These are phyloP conservation scores for Penicillium frequentans DNA, from an alignment of 2,329 filamentous ascomycete genomes.

Conservation along the genomic window DNA sequence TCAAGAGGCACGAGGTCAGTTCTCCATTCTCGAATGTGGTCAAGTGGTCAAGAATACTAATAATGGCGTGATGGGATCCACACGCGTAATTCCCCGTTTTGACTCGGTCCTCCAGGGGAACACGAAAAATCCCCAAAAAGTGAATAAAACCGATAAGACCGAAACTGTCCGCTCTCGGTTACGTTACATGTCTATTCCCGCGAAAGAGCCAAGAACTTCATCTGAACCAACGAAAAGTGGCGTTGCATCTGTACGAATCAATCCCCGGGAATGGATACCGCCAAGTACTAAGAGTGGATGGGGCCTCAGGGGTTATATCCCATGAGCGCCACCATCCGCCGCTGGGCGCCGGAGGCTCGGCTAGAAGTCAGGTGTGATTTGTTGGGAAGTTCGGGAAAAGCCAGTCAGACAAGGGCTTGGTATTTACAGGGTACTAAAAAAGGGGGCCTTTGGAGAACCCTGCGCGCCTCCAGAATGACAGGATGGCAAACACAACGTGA, in stretches of 20 bases:
- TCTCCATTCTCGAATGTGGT: slow-evolving; percentile 7
- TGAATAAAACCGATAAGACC: not conserved
- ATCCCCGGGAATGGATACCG: not conserved
- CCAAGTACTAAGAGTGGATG: not conserved
- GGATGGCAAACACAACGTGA: not conserved
- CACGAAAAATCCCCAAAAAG: not conserved
- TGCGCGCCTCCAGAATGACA: not conserved
- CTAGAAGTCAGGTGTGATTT: not conserved
- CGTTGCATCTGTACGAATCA: not conserved
- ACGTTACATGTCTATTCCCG: not conserved
- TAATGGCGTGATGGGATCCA: slow-evolving; percentile 15
- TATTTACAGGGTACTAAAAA: not conserved
- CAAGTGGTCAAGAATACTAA: slow-evolving; percentile 12
- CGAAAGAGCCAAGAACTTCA: not conserved
- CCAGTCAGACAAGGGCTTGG: not conserved
- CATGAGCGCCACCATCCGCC: not conserved
- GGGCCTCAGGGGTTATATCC: not conserved
- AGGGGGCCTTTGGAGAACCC: not conserved
- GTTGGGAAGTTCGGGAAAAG: not conserved
- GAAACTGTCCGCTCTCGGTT: not conserved
- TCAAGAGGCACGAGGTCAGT: not conserved
- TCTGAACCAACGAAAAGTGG: not conserved
- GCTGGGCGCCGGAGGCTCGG: not conserved
- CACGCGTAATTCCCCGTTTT: not conserved
- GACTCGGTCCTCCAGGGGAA: not conserved